Conservation (phyloP, 2,329 filamentous ascomycete species). For the Dothistroma septosporum region DNA sequence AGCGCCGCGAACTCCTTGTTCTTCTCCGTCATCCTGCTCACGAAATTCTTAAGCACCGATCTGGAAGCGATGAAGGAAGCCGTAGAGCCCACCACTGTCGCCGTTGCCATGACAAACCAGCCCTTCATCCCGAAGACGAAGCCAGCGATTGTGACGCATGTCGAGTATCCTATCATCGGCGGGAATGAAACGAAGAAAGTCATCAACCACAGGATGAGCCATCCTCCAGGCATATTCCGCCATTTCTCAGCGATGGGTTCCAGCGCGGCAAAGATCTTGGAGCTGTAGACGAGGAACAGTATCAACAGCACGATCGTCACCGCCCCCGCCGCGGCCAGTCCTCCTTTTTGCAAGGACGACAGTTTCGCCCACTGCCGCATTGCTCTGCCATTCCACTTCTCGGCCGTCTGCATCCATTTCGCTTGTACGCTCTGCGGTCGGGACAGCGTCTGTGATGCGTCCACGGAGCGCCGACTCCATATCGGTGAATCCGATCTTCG, state of each 20-base stretch:
- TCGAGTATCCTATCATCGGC: conserved; percentile 82
- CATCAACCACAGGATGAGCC: conserved; percentile 68
- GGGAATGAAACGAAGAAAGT: conserved; percentile 78
- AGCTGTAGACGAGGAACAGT: conserved; percentile 71
- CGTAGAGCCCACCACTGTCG: conserved; percentile 73
- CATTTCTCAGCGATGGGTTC: conserved; percentile 70
- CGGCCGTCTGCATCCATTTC: conserved; percentile 39
- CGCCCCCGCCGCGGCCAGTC: conserved; percentile 52
- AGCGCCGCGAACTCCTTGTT: conserved; percentile 88
- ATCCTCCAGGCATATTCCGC: conserved; percentile 68
- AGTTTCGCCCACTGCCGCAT: conserved; percentile 54
- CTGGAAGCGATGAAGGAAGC: conserved; percentile 76
- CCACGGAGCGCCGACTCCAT: conserved; percentile 18
- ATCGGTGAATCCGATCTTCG: conserved; percentile 31
- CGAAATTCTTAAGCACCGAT: conserved; percentile 72
- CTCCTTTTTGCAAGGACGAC: conserved; percentile 58
- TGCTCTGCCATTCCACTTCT: conserved; percentile 45
- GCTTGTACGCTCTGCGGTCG: conserved; percentile 39
- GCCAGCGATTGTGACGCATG: conserved; percentile 64
- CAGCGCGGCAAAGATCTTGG: conserved; percentile 72
- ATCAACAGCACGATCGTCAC: conserved; percentile 55
- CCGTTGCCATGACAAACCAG: conserved; percentile 77
- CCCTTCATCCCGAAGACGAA: conserved; percentile 72
- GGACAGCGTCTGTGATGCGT: conserved; percentile 7
- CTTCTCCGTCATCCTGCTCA: conserved; percentile 71